A percentile compares a stretch with the other conserved stretches of the same genome.
Evolutionary conservation across 345 rosid species (phyloP).

Genomic region (Ceriops tagal): DNA sequence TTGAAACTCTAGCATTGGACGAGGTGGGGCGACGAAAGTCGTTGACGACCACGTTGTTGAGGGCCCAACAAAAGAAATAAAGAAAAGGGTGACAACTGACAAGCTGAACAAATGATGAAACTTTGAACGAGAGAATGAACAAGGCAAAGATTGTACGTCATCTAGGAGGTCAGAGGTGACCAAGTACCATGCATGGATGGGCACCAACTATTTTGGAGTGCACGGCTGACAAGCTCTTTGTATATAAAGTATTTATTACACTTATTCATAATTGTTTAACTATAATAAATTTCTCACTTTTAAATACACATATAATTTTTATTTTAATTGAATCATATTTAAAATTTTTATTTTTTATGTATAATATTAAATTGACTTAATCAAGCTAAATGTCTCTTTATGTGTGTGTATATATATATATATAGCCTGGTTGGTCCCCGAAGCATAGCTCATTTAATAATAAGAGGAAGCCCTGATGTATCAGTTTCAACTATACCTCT

Average conservation of each 20-base stretch:
- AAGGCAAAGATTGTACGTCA: too few species aligned
- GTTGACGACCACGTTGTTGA: slow-evolving; percentile 8
- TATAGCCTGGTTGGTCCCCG: neutral
- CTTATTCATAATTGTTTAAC: too few species aligned
- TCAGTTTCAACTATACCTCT: too few species aligned
- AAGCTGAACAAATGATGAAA: neutral
- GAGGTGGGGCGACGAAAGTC: slow-evolving; percentile 1
- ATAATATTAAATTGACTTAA: too few species aligned
- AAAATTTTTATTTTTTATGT: too few species aligned
- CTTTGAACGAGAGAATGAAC: neutral
- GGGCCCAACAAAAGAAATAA: slow-evolving; percentile 11
- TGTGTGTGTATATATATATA: too few species aligned
- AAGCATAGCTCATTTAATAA: too few species aligned
- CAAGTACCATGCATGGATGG: slow-evolving; percentile 24
- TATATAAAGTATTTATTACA: neutral
- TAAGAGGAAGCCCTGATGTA: too few species aligned
- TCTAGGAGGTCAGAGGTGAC: slow-evolving; percentile 13
- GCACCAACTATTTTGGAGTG: neutral
- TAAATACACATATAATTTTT: too few species aligned
- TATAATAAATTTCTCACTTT: too few species aligned
- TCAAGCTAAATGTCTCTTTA: too few species aligned
- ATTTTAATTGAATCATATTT: too few species aligned
- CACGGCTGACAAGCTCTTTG: slow-evolving; percentile 1
- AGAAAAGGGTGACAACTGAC: neutral
- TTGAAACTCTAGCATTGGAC: neutral